These are phyloP conservation scores for Ceratobasidium sp. DNA, from an alignment of 1,284 basidiomycete genomes.

Conservation along the genomic window DNA sequence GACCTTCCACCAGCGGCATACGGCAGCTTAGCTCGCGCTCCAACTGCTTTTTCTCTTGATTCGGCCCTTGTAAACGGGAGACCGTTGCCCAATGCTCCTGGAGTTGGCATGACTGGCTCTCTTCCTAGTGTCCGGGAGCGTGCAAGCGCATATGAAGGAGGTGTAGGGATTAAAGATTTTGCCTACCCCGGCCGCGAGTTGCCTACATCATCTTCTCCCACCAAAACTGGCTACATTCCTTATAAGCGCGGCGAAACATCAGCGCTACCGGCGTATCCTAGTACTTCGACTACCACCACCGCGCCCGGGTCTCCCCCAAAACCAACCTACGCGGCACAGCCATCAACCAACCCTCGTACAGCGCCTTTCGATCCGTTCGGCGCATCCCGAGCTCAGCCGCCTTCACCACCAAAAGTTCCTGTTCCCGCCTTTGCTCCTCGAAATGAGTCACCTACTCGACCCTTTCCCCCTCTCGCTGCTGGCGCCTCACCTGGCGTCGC, in stretches of 20 bases:
- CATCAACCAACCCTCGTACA: conserved; percentile 41
- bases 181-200: conserved; percentile 41
- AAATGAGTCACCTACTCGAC: conserved; percentile 32
- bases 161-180: conserved; percentile 27
- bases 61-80: conserved; percentile 30
- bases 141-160: conserved; percentile 17
- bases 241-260: conserved; percentile 33
- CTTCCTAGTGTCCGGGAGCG: conserved; percentile 41
- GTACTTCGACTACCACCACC: conserved; percentile 14
- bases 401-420: conserved; percentile 35
- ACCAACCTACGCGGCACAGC: conserved; percentile 39
- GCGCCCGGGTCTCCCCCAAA: conserved; percentile 35
- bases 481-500: background rate
- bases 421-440: conserved; percentile 23
- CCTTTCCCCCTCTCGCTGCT: conserved; percentile 15
- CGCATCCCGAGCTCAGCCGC: conserved; percentile 19
- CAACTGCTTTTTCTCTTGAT: conserved; percentile 36
- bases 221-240: conserved; percentile 37
- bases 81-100: conserved; percentile 29
- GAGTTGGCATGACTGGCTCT: conserved; percentile 16
- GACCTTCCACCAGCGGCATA: conserved; percentile 14
- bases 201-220: conserved; percentile 22
- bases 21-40: conserved; percentile 36
- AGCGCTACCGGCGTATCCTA: conserved; percentile 5
- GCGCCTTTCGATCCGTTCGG: conserved; percentile 41